Evolutionary conservation across 2,329 filamentous ascomycete genomes (phyloP), one percentile per base, ranked within the genome.

Genomic region (Rhynchosporium secalis): DNA sequence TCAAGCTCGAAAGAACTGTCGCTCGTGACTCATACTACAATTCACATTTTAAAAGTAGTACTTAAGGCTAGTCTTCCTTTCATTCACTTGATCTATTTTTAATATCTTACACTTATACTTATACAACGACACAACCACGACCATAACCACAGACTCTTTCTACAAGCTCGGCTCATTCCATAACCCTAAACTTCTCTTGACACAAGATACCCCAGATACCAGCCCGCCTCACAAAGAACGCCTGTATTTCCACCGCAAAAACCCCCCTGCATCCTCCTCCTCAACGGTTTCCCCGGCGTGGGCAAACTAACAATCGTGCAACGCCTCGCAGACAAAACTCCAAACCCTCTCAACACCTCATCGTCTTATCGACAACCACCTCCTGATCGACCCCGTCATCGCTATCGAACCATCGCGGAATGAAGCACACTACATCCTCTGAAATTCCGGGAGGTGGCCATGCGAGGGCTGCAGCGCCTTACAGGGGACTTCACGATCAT

Each of bases 331-430:
- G 10, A 1, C 41, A 20, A 6, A 8, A 15, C 41, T 43, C 8
- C 13, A 43, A 43, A 15, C 41, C 15, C 15, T n/a, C 52, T 10
- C 41, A 3, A 41, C 36, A 15, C 52, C 36, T 5, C 15, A 45
- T 13, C 52, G 52, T 1, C 52, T 56, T 12, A 43, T 56, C n/a
- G 38, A 56, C 20, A 56, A 43, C 52, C 52, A 56, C 13, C 36
- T 56, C 9, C 52, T 56, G n/a, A 29, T 56, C 38, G 38, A 56
- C 26, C 52, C 52, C 20, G 52, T 43, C 2, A 28, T 56, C 13
- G 38, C 36, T 38, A 56, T 56, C 36, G 52, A 56, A 31, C 52
- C 36, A 13, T 29, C 15, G 2, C 52, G n/a, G 2, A 56, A 56
- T n/a, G 31, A 26, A 29, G 33, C 52, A 3, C 52, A 56, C 52